Evolutionary conservation across 2,329 filamentous ascomycete genomes (phyloP), one percentile per base, ranked within the genome.

Genomic region (Colletotrichum scovillei): DNA sequence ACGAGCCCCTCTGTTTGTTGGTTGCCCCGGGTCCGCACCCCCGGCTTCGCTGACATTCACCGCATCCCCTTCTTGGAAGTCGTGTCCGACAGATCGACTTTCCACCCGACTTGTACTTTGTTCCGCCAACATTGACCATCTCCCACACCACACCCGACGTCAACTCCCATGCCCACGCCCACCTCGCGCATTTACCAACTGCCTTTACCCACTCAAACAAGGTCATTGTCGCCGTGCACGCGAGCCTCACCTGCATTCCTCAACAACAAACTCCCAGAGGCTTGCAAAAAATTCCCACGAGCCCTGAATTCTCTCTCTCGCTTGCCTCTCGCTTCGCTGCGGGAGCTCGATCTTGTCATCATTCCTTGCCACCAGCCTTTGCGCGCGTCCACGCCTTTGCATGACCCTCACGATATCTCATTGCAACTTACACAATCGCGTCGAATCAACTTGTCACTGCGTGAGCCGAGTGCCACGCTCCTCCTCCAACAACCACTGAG

Each of bases 1-100:
- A 76, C 76, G 22, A 57, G 74, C 76, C 75, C 76, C 70, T 73
- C 68, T 75, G 68, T 74, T 76, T 76, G 74, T 75, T 75, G 68
- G 74, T 74, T 72, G 72, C 71, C 67, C 71, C 67, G 71, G 67
- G 71, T 64, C 67, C 67, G 55, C 60, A 52, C 62, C 67, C 71
- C 67, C 67, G 67, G 67, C 62, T 56, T 64, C 71, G 62, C 67
- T 73, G 67, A 71, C 71, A 73, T 73, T 73, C 71, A 73, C 71
- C 71, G 71, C 71, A 73, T 73, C 71, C 71, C 71, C 60, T 71
- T 73, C 71, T 66, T 71, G 71, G 71, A 71, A 73, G 56, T 71
- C 35, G 67, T 62, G 71, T 49, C 67, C 62, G 69, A 52, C 69
- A 73, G 58, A 53, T 73, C 30, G 63, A 42, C 26, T 30, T 56